Percentiles rank a stretch among this genome's conserved stretches.
Evolutionary conservation across 2,329 filamentous ascomycete genomes (phyloP).

Genomic region (Penicillium sp.): DNA sequence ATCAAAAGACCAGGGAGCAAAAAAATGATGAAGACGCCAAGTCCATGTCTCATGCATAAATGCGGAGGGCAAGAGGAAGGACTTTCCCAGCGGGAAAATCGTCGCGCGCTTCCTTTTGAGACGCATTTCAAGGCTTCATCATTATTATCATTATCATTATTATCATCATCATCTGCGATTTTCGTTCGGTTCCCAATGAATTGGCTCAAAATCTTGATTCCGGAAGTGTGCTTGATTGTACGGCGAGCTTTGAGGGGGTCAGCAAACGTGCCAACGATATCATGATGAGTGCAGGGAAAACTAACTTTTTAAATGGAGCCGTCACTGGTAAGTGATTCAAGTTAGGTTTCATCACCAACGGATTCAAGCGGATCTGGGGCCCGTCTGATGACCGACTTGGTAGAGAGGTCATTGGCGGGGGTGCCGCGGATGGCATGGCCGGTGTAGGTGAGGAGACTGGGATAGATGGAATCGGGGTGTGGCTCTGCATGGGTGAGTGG

Average conservation of each 20-base stretch:
- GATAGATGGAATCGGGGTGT: constrained; percentile 27
- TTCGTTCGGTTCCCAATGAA: constrained; percentile 50
- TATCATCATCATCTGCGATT: constrained; percentile 23
- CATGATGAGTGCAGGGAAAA: no score
- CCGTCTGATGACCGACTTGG: constrained; percentile 41
- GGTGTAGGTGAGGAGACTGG: constrained; percentile 36
- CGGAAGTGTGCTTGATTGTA: constrained; percentile 53
- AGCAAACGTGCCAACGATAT: not conserved
- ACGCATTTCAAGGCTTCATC: constrained; percentile 21
- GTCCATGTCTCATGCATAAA: constrained; percentile 9
- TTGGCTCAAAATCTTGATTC: constrained; percentile 51
- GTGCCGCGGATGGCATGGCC: constrained; percentile 33
- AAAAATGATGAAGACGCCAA: constrained; percentile 12
- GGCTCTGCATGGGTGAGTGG: constrained; percentile 35
- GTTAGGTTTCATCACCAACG: constrained; percentile 46
- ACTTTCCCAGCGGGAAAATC: not conserved
- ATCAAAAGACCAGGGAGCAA: not conserved
- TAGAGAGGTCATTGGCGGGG: constrained; percentile 40
- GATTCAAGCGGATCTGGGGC: constrained; percentile 48
- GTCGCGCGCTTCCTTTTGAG: not conserved
- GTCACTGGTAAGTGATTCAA: constrained; percentile 46
- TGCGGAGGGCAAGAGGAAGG: not conserved
- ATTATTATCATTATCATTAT: constrained; percentile 35
- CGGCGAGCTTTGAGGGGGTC: constrained; percentile 40
- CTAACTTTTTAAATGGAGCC: constrained; percentile 48